phyloP scores from a whole-genome alignment of 2,329 filamentous ascomycete genomes.

The Talaromyces sp. region DNA sequence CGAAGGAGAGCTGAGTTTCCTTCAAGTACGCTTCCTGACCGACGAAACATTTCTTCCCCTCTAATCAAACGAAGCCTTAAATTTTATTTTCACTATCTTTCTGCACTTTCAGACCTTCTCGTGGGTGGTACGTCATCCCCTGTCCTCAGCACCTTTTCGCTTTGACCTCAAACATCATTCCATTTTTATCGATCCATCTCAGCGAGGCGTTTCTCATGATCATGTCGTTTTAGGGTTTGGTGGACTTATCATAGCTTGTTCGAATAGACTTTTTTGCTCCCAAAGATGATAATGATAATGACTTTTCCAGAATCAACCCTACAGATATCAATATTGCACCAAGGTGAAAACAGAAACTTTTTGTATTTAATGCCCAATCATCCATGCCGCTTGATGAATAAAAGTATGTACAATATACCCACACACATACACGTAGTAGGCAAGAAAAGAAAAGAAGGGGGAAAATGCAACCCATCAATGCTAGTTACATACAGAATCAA shows the following conservation, averaged over 20 bases:
- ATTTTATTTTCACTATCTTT: not conserved
- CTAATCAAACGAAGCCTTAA: not conserved
- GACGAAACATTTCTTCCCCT: not conserved
- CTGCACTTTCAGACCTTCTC: not conserved
- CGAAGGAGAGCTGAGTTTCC: not conserved
- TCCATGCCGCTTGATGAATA: conserved; percentile 1
- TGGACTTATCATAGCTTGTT: not conserved
- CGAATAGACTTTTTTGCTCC: not conserved
- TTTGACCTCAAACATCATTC: not conserved
- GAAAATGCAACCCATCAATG: not conserved
- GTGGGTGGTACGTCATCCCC: not conserved
- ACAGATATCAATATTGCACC: not conserved
- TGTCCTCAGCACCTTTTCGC: not conserved
- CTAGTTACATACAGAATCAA: not conserved
- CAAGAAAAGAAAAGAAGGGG: not conserved
- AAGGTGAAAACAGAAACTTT: conserved; percentile 11
- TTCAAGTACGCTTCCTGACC: not conserved
- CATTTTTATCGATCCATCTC: not conserved
- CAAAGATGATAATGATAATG: not conserved
- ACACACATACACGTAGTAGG: not conserved
- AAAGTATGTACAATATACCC: conserved; percentile 4
- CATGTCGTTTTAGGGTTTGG: not conserved
- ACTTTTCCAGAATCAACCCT: not conserved
- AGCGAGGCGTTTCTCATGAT: not conserved
- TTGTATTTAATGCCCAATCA: conserved; percentile 14